Conservation (phyloP, 2,329 filamentous ascomycete genomes). For the Claviceps monticola region DNA sequence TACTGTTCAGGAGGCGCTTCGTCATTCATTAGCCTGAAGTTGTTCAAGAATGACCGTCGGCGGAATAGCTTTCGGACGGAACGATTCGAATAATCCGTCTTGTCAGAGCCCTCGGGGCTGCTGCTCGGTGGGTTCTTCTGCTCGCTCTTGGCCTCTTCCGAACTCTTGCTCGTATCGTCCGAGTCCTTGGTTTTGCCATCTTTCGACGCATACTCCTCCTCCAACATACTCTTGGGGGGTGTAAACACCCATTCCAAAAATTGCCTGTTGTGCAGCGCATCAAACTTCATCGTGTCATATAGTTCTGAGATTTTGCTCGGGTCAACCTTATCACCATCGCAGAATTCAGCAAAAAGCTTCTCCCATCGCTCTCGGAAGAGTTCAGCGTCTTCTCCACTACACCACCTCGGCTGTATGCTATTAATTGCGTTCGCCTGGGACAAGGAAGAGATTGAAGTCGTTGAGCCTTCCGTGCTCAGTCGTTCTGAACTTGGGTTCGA, state of each 20-base stretch:
- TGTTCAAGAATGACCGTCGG: constrained; percentile 45
- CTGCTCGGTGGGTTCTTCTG: constrained; percentile 12
- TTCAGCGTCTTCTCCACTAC: constrained; percentile 86
- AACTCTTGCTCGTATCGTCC: constrained; percentile 23
- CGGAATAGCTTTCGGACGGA: constrained; percentile 39
- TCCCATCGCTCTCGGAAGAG: constrained; percentile 96
- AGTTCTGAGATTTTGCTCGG: constrained; percentile 97
- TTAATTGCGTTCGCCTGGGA: constrained; percentile 49
- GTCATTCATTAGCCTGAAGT: constrained; percentile 33
- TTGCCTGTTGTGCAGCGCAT: constrained; percentile 88
- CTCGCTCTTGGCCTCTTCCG: constrained; percentile 23
- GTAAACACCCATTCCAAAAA: constrained; percentile 98
- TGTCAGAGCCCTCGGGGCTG: constrained; percentile 23
- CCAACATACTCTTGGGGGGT: constrained; percentile 63
- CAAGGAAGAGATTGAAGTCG: constrained; percentile 31
- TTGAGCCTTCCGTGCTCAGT: constrained; percentile 26
- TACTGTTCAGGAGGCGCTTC: constrained; percentile 56
- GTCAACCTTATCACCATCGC: constrained; percentile 93
- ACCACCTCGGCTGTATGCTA: constrained; percentile 83
- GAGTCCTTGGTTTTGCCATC: constrained; percentile 27
- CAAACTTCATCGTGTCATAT: constrained; percentile 99
- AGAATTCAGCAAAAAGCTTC: constrained; percentile 93
- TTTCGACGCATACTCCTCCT: constrained; percentile 46
- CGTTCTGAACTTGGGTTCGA: constrained; percentile 37
- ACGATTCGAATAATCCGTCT: constrained; percentile 24